These are phyloP conservation scores for Solanum verrucosum DNA, from an alignment of 257 asterid genomes.

Conservation along the genomic window DNA sequence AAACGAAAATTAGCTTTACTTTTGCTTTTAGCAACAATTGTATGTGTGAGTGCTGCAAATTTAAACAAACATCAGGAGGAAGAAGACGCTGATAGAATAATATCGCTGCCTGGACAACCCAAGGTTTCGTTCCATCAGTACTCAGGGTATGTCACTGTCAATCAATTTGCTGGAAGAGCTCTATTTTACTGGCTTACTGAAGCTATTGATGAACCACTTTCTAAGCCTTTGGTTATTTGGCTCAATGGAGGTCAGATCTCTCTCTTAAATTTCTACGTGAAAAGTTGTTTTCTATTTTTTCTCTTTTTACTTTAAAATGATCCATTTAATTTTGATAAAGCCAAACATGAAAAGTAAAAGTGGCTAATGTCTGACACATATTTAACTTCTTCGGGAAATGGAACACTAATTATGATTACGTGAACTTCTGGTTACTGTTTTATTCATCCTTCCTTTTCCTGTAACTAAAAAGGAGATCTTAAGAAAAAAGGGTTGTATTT, in stretches of 20 bases:
- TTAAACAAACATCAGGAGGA: conserved; percentile 1
- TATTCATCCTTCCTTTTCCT: background rate
- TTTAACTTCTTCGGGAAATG: background rate
- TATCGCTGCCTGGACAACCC: conserved; percentile 83
- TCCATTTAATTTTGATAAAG: too few species aligned
- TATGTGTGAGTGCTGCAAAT: background rate
- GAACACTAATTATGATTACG: background rate
- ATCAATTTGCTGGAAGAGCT: conserved; percentile 65
- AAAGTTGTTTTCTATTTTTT: too few species aligned
- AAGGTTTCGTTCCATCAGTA: conserved; percentile 59
- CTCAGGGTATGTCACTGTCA: conserved; percentile 83
- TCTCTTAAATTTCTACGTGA: background rate
- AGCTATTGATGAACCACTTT: conserved; percentile 34
- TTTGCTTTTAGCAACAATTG: background rate
- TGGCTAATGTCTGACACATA: background rate
- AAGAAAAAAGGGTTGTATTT: background rate
- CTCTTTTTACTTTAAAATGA: too few species aligned
- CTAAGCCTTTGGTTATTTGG: conserved; percentile 81
- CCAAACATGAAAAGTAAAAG: too few species aligned
- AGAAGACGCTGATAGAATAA: conserved; percentile 66
- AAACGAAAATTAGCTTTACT: background rate
- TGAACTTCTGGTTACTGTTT: background rate
- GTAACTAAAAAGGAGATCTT: background rate
- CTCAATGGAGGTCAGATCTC: conserved; percentile 74
- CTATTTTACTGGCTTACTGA: conserved; percentile 91